Conservation (phyloP, 768 basidiomycete genomes). For the Zangia roseola region DNA sequence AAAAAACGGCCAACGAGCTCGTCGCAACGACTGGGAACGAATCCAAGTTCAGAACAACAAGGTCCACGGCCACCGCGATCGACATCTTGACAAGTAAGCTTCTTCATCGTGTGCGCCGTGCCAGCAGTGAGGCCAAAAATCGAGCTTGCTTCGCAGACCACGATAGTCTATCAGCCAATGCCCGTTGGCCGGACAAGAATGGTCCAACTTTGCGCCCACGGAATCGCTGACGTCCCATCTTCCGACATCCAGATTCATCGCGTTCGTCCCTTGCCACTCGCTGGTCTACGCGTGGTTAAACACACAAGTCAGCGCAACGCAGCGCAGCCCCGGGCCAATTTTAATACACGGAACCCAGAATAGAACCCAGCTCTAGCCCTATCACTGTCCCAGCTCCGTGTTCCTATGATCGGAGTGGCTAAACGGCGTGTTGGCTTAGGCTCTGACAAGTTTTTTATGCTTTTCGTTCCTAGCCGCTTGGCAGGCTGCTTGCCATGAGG, state of each 20-base stretch:
- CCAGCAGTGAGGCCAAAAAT: conserved; percentile 1
- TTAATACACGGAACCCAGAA: conserved; percentile 3
- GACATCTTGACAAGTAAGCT: conserved; percentile 5
- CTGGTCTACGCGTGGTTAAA: conserved; percentile 1
- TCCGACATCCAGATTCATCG: conserved; percentile 5
- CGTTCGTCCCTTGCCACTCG: background rate
- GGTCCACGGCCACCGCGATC: conserved; percentile 13
- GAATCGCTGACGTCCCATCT: background rate
- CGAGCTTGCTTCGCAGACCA: background rate
- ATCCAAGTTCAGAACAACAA: conserved; percentile 2
- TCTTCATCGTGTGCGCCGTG: conserved; percentile 1
- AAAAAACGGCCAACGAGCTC: conserved; percentile 4
- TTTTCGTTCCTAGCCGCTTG: conserved; percentile 20
- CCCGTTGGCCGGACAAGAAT: conserved; percentile 9
- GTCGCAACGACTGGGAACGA: conserved; percentile 6
- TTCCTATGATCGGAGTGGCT: conserved; percentile 8
- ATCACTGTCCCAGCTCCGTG: conserved; percentile 14
- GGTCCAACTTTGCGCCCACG: conserved; percentile 10
- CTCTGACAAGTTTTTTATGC: conserved; percentile 15
- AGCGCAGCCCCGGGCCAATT: conserved; percentile 6
- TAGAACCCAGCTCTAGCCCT: conserved; percentile 2
- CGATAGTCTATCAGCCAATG: conserved; percentile 22
- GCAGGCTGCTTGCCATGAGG: conserved; percentile 25
- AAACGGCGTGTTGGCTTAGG: conserved; percentile 11
- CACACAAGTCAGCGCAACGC: conserved; percentile 1